Conservation (phyloP, 2,329 filamentous ascomycete species). For the Byssochlamys sp. region DNA sequence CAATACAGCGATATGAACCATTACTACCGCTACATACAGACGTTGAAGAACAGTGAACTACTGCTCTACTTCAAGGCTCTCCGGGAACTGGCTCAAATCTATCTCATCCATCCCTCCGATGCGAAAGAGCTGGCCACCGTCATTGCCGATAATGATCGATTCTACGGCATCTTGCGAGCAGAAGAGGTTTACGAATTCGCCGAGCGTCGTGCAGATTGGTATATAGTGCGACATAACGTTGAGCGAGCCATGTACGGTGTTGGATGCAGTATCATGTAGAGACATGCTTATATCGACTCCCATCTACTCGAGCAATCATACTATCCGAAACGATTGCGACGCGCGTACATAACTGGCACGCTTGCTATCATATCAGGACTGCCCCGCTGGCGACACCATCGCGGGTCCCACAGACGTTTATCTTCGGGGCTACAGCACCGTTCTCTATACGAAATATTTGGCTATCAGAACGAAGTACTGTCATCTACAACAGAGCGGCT, state of each 20-base stretch:
- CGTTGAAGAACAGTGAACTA: conserved; percentile 71
- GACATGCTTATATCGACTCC: conserved; percentile 8
- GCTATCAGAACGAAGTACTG: neutral
- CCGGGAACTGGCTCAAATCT: conserved; percentile 87
- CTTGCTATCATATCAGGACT: neutral
- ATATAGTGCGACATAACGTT: conserved; percentile 73
- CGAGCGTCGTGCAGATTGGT: conserved; percentile 89
- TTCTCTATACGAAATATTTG: neutral
- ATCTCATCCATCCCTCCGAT: conserved; percentile 75
- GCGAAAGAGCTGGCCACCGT: conserved; percentile 91
- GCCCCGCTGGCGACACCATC: neutral
- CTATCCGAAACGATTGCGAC: neutral
- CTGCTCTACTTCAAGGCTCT: conserved; percentile 85
- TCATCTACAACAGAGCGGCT: neutral
- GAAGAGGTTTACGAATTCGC: conserved; percentile 98
- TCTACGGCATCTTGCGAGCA: conserved; percentile 81
- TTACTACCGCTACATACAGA: conserved; percentile 75
- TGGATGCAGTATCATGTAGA: conserved; percentile 75
- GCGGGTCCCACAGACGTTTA: neutral
- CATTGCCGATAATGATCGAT: conserved; percentile 83
- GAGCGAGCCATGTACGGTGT: conserved; percentile 96
- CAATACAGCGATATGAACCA: conserved; percentile 74
- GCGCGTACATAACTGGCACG: neutral
- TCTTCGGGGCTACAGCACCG: neutral
- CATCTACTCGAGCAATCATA: neutral